These are phyloP conservation scores for Teratosphaeria viscida DNA, from an alignment of 2,329 filamentous ascomycete species.

Conservation along the genomic window DNA sequence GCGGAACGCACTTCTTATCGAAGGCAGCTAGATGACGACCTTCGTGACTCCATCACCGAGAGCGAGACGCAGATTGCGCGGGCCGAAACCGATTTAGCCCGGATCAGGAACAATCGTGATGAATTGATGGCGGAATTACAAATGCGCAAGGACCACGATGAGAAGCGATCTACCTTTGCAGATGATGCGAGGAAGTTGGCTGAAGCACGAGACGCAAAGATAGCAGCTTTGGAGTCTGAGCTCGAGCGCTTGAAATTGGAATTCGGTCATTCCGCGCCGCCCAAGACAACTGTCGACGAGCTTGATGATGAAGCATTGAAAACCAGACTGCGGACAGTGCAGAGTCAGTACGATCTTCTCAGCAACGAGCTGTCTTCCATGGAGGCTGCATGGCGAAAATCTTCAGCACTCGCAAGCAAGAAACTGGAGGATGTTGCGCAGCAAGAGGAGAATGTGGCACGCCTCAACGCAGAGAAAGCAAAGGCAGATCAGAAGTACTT, in stretches of 20 bases:
- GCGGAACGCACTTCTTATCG: slow-evolving; percentile 77
- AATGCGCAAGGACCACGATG: slow-evolving; percentile 67
- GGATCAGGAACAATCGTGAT: slow-evolving; percentile 74
- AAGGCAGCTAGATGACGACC: slow-evolving; percentile 70
- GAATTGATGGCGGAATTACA: slow-evolving; percentile 74
- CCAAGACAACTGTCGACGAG: slow-evolving; percentile 32
- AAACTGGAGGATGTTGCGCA: slow-evolving; percentile 69
- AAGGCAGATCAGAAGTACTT: slow-evolving; percentile 99
- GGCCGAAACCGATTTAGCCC: slow-evolving; percentile 73
- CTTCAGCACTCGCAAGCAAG: slow-evolving; percentile 71
- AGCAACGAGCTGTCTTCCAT: slow-evolving; percentile 81
- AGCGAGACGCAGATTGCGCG: slow-evolving; percentile 72
- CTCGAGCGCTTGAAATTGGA: slow-evolving; percentile 57
- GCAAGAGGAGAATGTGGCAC: slow-evolving; percentile 66
- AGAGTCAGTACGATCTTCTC: slow-evolving; percentile 72
- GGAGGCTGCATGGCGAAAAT: slow-evolving; percentile 83
- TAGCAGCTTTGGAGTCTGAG: slow-evolving; percentile 72
- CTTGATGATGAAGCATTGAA: slow-evolving; percentile 62
- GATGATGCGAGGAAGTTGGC: slow-evolving; percentile 72
- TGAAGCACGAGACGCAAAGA: slow-evolving; percentile 67
- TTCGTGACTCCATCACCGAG: slow-evolving; percentile 60
- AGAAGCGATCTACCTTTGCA: slow-evolving; percentile 59
- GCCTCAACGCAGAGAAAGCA: slow-evolving; percentile 75
- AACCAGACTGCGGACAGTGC: slow-evolving; percentile 60
- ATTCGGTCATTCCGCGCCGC: slow-evolving; percentile 34